Percentiles rank a stretch among this genome's conserved stretches.
phyloP scores from a whole-genome alignment of 2,329 filamentous ascomycete genomes.

The Ophiosphaerella herpotricha region DNA sequence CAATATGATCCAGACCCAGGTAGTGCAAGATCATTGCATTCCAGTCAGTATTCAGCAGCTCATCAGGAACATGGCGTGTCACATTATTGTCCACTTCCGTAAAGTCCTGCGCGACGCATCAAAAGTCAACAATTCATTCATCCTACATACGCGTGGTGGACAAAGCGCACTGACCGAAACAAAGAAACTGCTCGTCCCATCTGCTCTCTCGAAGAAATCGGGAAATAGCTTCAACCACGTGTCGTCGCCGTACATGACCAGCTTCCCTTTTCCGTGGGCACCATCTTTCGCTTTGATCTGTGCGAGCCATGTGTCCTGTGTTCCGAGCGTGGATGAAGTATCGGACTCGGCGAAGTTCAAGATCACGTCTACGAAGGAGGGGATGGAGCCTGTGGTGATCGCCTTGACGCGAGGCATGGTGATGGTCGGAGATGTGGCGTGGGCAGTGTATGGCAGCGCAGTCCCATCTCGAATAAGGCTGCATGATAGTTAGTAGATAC shows the following conservation, averaged over 20 bases:
- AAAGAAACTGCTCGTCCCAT: conserved; percentile 97
- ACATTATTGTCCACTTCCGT: conserved; percentile 98
- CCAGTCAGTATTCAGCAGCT: conserved; percentile 82
- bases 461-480: conserved; percentile 82
- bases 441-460: conserved; percentile 91
- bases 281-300: conserved; percentile 72
- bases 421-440: conserved; percentile 95
- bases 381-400: conserved; percentile 96
- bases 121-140: conserved; percentile 37
- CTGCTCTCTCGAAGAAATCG: conserved; percentile 79
- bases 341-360: conserved; percentile 96
- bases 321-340: conserved; percentile 81
- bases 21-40: conserved; percentile 94
- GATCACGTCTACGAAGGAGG: conserved; percentile 95
- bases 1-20: conserved; percentile 93
- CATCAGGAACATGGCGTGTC: conserved; percentile 80
- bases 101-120: conserved; percentile 70
- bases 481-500: conserved; percentile 7
- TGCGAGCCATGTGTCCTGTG: conserved; percentile 93
- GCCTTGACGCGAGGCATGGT: conserved; percentile 98
- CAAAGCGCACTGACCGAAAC: conserved; percentile 73
- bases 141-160: conserved; percentile 34
- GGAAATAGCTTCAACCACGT: conserved; percentile 98
- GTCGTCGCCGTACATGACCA: conserved; percentile 96
- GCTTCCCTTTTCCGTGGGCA: conserved; percentile 59